Base-by-base conservation (phyloP, 2,329 filamentous ascomycete species). In the Exophiala spinifera region DNA sequence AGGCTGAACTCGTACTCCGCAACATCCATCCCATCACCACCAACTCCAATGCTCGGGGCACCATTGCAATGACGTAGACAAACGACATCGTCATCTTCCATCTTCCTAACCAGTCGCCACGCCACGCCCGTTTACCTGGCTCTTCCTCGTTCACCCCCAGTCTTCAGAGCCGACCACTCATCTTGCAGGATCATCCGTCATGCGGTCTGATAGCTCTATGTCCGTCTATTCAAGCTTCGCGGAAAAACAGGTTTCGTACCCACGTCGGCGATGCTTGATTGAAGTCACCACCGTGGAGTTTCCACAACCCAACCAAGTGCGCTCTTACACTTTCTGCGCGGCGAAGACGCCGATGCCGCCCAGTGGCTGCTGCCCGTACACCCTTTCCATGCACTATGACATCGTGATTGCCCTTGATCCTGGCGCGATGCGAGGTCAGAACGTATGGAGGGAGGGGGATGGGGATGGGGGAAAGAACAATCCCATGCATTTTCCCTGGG, bases 301-400 rank as follows among this genome's bases (percentile, higher is more conserved):
- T 25, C 4, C n/a, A n/a, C n/a, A n/a, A n/a, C n/a, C n/a, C n/a
- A n/a, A n/a, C n/a, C n/a, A n/a, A n/a, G n/a, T n/a, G n/a, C n/a
- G n/a, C n/a, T n/a, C n/a, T n/a, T n/a, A n/a, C n/a, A 6, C 21
- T 44, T n/a, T 28, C 19, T 8, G 8, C 15, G 10, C 40, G 21
- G 14, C 19, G 13, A 13, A 25, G 23, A 7, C 23, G 23, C 7
- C 23, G 23, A 7, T 25, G 23, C 23, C 3, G 28, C 11, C 28
- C 28, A 4, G 28, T 31, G 28, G 28, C 7, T 31, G 28, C 28
- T n/a, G n/a, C n/a, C n/a, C 28, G 28, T 11, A 31, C 28, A 31
- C 28, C 28, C 4, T 3, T 23, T n/a, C n/a, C 31, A 49, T 49
- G 46, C 34, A 21, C 15, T n/a, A 49, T 49, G 46, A 49, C 46